A percentile compares a stretch with the other conserved stretches of the same genome.
These are phyloP conservation scores for Aspergillus aculeatinus DNA, from an alignment of 2,329 filamentous ascomycete genomes.

Conservation along the genomic window DNA sequence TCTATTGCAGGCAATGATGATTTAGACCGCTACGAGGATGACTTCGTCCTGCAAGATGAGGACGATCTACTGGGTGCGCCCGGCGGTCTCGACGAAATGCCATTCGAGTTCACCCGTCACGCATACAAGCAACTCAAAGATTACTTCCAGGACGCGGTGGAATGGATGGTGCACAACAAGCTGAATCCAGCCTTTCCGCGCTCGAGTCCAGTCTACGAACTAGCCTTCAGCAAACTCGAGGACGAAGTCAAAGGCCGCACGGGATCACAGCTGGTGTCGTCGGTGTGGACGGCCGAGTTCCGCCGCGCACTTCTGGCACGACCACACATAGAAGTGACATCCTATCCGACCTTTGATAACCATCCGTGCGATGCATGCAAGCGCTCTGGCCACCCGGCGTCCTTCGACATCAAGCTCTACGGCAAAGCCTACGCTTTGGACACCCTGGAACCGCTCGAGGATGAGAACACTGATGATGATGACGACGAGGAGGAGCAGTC, in stretches of 20 bases:
- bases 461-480: conserved; percentile 45
- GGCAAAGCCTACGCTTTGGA: conserved; percentile 66
- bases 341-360: conserved; percentile 44
- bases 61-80: conserved; percentile 60
- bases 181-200: conserved; percentile 69
- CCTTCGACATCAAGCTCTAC: conserved; percentile 60
- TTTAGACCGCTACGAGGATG: conserved; percentile 58
- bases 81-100: conserved; percentile 53
- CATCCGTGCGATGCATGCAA: conserved; percentile 70
- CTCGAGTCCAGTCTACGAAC: conserved; percentile 62
- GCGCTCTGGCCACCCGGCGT: conserved; percentile 66
- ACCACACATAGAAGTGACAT: conserved; percentile 58
- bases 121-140: conserved; percentile 67
- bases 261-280: conserved; percentile 68
- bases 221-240: conserved; percentile 70
- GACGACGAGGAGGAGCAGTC: conserved; percentile 1
- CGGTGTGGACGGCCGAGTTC: conserved; percentile 69
- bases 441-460: conserved; percentile 63
- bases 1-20: conserved; percentile 40
- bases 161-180: conserved; percentile 79
- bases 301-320: conserved; percentile 63
- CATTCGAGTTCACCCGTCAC: conserved; percentile 67
- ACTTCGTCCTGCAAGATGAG: conserved; percentile 66
- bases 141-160: conserved; percentile 70
- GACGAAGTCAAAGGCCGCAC: conserved; percentile 68